Base-by-base conservation (phyloP, 257 asterid species). In the Primulina huaijiensis region DNA sequence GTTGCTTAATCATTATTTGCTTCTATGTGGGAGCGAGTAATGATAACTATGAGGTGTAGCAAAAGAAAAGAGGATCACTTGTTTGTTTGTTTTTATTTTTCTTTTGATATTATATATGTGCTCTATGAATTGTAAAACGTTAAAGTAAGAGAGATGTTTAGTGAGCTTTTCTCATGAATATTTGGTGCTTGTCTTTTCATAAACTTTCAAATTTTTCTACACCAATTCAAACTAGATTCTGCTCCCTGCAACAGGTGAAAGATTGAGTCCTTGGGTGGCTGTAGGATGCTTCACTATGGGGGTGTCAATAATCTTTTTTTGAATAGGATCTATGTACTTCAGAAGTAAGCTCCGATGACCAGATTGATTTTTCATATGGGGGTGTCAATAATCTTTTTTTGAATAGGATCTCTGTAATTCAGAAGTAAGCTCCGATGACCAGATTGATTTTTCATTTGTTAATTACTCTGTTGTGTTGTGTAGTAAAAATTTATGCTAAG, bases 181-280 rank as follows among this genome's bases (percentile, higher is more conserved):
- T 16, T 27, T 64, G 64, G 46, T 56, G 76, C 65, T n/a, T 75
- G 62, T 62, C 56, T 20, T 29, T 34, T 34, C 25, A 16, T 35
- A 46, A 64, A 64, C 46, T 71, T 29, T 38, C 62, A 19, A 27
- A 30, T n/a, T 75, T 16, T 71, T 68, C 60, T 30, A 16, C 62
- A 23, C 55, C 8, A 9, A 10, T 53, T 50, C 53, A 68, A 66
- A 75, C 58, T 70, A 66, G 62, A 40, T 25, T 57, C 50, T 70
- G 63, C 50, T 70, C 38, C 60, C 33, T 65, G 62, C 31, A 71
- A 81, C 87, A 92, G 94, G 96, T 60, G 98, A 92, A 77, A 84
- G 96, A 52, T 82, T 92, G 82, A 89, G 98, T 83, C 98, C 98
- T 72, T 92, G 96, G 94, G 92, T 89, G 67, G 94, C 90, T 3